phyloP scores from a whole-genome alignment of 495 filamentous ascomycete species.

The Xylaria telfairii region DNA sequence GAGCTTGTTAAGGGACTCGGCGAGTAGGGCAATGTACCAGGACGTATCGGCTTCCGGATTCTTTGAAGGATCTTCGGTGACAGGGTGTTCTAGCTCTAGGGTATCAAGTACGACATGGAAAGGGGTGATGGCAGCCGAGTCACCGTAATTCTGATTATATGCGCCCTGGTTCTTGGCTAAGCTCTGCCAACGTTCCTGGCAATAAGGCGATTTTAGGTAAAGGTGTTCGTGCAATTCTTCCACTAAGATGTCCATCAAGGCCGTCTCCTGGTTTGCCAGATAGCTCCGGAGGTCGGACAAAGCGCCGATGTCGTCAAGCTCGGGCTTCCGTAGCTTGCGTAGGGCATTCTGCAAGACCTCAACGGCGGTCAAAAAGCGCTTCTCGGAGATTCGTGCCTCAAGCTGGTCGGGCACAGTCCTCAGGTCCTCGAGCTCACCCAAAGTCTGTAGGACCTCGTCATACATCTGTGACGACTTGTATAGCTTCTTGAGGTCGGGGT shows the following conservation, averaged over 20 bases:
- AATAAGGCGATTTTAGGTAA: constrained; percentile 96
- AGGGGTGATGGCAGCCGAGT: constrained; percentile 54
- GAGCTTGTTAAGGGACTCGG: constrained; percentile 88
- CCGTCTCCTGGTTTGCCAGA: constrained; percentile 88
- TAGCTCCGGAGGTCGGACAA: constrained; percentile 85
- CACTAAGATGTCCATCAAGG: constrained; percentile 89
- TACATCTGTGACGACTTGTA: constrained; percentile 87
- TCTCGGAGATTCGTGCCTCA: constrained; percentile 93
- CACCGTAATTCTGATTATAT: constrained; percentile 51
- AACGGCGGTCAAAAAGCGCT: constrained; percentile 90
- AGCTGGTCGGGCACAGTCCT: constrained; percentile 91
- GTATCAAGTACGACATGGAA: constrained; percentile 80
- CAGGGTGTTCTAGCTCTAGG: constrained; percentile 69
- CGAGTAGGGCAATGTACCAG: constrained; percentile 84
- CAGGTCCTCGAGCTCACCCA: constrained; percentile 85
- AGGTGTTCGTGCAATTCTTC: constrained; percentile 98
- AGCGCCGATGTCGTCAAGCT: constrained; percentile 90
- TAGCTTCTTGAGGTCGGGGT: constrained; percentile 88
- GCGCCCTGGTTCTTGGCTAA: constrained; percentile 60
- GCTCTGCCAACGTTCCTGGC: constrained; percentile 90
- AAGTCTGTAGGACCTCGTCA: constrained; percentile 84
- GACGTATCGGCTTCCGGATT: constrained; percentile 96
- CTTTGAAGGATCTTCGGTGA: constrained; percentile 84
- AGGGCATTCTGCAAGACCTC: constrained; percentile 89
- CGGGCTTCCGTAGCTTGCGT: constrained; percentile 79